Percentiles rank a stretch among this genome's conserved stretches.
Evolutionary conservation across 2,329 filamentous ascomycete genomes (phyloP).

Genomic region (Fusarium concolor): DNA sequence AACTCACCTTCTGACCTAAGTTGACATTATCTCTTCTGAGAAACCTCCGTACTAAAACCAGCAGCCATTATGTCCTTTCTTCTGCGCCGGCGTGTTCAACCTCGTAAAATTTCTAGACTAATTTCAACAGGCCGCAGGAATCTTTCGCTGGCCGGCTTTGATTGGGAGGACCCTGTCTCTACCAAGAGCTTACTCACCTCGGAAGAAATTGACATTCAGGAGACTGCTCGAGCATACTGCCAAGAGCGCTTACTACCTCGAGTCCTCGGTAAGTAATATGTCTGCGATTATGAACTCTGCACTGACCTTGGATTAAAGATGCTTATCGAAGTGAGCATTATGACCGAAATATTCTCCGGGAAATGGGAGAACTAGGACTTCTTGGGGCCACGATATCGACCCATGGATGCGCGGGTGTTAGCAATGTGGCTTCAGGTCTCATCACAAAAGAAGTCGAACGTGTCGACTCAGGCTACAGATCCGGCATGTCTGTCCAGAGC

Average conservation of each 20-base stretch:
- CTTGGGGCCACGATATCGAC: conserved; percentile 86
- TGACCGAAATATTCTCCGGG: conserved; percentile 82
- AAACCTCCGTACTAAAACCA: neutral
- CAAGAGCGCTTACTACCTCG: conserved; percentile 87
- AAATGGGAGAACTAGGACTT: conserved; percentile 90
- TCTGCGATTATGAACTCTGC: too few species aligned
- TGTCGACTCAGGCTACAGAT: conserved; percentile 90
- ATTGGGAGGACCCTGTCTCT: conserved; percentile 90
- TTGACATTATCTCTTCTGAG: too few species aligned
- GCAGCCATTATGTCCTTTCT: neutral
- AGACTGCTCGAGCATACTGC: conserved; percentile 92
- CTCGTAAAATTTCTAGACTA: neutral
- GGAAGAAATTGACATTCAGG: conserved; percentile 87
- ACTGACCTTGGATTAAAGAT: conserved; percentile 60
- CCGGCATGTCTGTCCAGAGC: conserved; percentile 94
- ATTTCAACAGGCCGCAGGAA: neutral
- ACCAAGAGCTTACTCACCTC: conserved; percentile 82
- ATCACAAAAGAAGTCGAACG: conserved; percentile 91
- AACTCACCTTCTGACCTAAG: neutral
- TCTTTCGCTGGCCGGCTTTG: conserved; percentile 62
- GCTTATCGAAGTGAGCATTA: conserved; percentile 86
- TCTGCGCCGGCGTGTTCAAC: neutral
- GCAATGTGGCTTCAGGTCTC: conserved; percentile 85
- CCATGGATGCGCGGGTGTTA: conserved; percentile 87
- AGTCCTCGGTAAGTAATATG: conserved; percentile 73